Evolutionary conservation across 2,329 filamentous ascomycete genomes (phyloP).

Genomic region (Fusarium udum): DNA sequence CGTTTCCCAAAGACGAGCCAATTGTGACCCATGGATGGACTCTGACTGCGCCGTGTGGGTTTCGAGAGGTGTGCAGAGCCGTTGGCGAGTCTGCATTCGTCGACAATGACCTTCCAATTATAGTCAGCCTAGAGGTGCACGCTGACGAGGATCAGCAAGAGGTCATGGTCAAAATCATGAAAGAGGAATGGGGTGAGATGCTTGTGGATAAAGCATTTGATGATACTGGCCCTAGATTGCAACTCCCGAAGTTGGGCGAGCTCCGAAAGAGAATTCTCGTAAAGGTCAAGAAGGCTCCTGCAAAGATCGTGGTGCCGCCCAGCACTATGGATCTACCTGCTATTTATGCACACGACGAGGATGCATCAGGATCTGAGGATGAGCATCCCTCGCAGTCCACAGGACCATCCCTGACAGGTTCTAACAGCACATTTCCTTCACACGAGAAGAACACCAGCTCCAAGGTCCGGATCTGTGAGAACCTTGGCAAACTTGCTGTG

Average conservation of each 20-base stretch:
- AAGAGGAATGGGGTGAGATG: conserved; percentile 81
- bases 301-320: conserved; percentile 45
- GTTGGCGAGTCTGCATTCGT: conserved; percentile 83
- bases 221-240: conserved; percentile 60
- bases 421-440: conserved; percentile 11
- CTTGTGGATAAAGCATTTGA: conserved; percentile 70
- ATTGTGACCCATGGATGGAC: conserved; percentile 86
- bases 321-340: conserved; percentile 48
- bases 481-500: conserved; percentile 78
- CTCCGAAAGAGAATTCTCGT: conserved; percentile 83
- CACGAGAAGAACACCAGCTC: conserved; percentile 55
- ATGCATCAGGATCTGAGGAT: conserved; percentile 56
- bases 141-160: conserved; percentile 84
- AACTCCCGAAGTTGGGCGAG: conserved; percentile 75
- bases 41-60: conserved; percentile 84
- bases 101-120: conserved; percentile 80
- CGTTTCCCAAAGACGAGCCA: conserved; percentile 68
- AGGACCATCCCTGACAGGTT: conserved; percentile 20
- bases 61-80: conserved; percentile 84
- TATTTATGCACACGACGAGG: conserved; percentile 48
- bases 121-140: conserved; percentile 93
- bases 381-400: conserved; percentile 45
- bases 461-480: conserved; percentile 72
- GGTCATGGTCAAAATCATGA: conserved; percentile 94
- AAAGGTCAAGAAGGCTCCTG: conserved; percentile 75